Evolutionary conservation across 2,329 filamentous ascomycete genomes (phyloP).

Genomic region (Alternaria incomplexa): DNA sequence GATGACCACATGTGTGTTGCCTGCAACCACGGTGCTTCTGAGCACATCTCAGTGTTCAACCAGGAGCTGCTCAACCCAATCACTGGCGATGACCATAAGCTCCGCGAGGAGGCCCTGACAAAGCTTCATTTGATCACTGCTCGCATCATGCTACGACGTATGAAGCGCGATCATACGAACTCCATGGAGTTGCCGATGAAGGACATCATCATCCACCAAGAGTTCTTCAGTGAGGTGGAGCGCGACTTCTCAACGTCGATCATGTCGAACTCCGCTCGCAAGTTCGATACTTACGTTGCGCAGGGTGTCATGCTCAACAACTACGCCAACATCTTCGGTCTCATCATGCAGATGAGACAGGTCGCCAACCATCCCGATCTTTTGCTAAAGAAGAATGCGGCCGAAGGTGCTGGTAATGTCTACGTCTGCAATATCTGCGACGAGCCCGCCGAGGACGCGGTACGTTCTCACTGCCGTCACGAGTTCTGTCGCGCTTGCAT

Average conservation of each 20-base stretch:
- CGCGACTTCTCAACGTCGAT: slow-evolving; percentile 95
- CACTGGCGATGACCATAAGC: slow-evolving; percentile 54
- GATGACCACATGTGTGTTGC: slow-evolving; percentile 71
- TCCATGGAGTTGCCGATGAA: slow-evolving; percentile 97
- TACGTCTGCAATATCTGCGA: slow-evolving; percentile 95
- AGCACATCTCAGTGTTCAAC: slow-evolving; percentile 85
- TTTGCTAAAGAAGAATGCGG: slow-evolving; percentile 81
- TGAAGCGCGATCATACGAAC: slow-evolving; percentile 92
- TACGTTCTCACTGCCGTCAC: slow-evolving; percentile 89
- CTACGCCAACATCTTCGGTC: slow-evolving; percentile 97
- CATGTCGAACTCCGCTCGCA: slow-evolving; percentile 87
- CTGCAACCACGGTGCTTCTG: slow-evolving; percentile 71
- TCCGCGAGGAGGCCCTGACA: slow-evolving; percentile 72
- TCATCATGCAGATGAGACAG: slow-evolving; percentile 99
- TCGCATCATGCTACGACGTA: slow-evolving; percentile 91
- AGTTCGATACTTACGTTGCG: slow-evolving; percentile 95
- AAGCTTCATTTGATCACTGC: slow-evolving; percentile 90
- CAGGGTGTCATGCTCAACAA: slow-evolving; percentile 86
- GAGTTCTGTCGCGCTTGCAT: slow-evolving; percentile 87
- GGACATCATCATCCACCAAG: slow-evolving; percentile 87
- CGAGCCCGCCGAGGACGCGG: slow-evolving; percentile 92
- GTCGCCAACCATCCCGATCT: slow-evolving; percentile 96
- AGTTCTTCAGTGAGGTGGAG: slow-evolving; percentile 96
- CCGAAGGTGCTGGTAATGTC: slow-evolving; percentile 85
- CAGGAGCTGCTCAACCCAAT: slow-evolving; percentile 89